Evolutionary conservation across 306 rosid genomes (phyloP).

Genomic region (Prunus dulcis): DNA sequence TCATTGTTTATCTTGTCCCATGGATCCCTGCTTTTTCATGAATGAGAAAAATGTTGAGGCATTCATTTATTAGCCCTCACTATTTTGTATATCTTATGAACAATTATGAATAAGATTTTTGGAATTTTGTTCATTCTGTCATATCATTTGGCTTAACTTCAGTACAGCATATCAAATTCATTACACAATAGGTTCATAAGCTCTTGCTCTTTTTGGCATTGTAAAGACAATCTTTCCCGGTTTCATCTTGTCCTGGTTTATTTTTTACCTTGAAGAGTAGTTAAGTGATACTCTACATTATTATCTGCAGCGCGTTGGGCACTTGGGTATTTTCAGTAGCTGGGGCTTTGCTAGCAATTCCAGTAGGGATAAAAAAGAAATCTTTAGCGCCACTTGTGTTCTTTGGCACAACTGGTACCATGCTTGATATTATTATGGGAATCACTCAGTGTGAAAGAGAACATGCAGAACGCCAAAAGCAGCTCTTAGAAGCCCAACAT

Average conservation of each 20-base stretch:
- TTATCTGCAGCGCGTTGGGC: conserved; percentile 69
- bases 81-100: neutral
- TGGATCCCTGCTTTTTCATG: neutral
- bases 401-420: conserved; percentile 93
- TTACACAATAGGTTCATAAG: neutral
- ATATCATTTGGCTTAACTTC: neutral
- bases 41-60: neutral
- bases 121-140: neutral
- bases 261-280: neutral
- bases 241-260: neutral
- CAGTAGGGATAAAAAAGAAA: conserved; percentile 87
- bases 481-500: conserved; percentile 68
- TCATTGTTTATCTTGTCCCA: neutral
- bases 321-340: conserved; percentile 96
- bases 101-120: neutral
- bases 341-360: conserved; percentile 92
- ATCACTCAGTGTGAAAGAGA: conserved; percentile 80
- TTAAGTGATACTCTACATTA: conserved; percentile 20
- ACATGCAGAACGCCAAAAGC: conserved; percentile 84
- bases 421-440: conserved; percentile 93
- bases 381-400: conserved; percentile 90
- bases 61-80: neutral
- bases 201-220: neutral
- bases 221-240: neutral
- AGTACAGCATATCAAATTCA: neutral